Conservation (phyloP, 768 basidiomycete genomes). For the Inosperma sp. region DNA sequence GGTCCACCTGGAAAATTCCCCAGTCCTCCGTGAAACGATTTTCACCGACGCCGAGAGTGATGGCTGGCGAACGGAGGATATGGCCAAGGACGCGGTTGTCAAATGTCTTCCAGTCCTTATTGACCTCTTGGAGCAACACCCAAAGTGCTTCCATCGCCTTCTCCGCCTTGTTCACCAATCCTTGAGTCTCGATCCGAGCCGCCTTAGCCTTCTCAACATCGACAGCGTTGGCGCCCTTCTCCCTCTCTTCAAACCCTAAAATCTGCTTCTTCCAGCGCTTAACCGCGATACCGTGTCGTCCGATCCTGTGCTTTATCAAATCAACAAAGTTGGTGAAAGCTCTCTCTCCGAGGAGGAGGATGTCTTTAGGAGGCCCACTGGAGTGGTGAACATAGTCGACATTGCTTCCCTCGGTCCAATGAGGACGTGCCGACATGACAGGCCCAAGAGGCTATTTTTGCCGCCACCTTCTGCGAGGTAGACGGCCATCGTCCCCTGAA, state of each 20-base stretch:
- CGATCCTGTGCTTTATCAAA: no score
- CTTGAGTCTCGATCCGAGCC: slow-evolving; percentile 4
- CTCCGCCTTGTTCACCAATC: slow-evolving; percentile 12
- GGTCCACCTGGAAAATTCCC: slow-evolving; percentile 26
- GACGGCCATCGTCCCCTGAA: slow-evolving; percentile 33
- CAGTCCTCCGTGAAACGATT: slow-evolving; percentile 30
- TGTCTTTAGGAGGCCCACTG: slow-evolving; percentile 26
- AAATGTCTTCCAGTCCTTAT: slow-evolving; percentile 25
- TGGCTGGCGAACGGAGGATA: no score
- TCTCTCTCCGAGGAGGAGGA: slow-evolving; percentile 29
- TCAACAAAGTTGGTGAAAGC: no score
- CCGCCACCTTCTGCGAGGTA: slow-evolving; percentile 32
- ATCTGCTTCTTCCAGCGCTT: slow-evolving; percentile 22
- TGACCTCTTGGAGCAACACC: slow-evolving; percentile 10
- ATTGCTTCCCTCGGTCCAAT: slow-evolving; percentile 25
- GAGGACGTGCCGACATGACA: slow-evolving; percentile 31
- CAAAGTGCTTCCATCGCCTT: slow-evolving; percentile 18
- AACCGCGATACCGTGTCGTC: no score
- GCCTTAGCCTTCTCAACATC: slow-evolving; percentile 8
- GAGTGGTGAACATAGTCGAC: slow-evolving; percentile 22
- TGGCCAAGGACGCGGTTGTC: no score
- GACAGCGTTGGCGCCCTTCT: slow-evolving; percentile 8
- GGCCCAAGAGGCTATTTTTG: slow-evolving; percentile 25
- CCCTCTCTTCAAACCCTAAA: slow-evolving; percentile 16
- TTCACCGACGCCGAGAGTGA: no score